Conservation (phyloP, 441 rosid genomes). For the Populus trichocarpa region DNA sequence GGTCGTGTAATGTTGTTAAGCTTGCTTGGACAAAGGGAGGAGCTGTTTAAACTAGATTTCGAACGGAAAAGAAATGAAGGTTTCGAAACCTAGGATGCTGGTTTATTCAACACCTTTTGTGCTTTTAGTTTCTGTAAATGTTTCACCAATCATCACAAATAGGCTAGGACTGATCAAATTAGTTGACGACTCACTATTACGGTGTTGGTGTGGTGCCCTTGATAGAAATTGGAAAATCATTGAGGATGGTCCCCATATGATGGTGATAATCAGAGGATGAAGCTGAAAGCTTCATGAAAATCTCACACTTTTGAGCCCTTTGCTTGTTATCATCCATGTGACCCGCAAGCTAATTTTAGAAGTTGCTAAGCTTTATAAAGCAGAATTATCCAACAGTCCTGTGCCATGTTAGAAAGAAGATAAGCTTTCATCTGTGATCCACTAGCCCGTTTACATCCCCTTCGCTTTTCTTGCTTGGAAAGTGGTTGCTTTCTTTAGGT, state of each 20-base stretch:
- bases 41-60: no score
- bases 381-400: background rate
- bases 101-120: no score
- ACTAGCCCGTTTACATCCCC: background rate
- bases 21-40: no score
- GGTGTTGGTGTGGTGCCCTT: background rate
- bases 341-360: background rate
- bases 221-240: background rate
- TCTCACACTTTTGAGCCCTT: background rate
- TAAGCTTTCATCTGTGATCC: background rate
- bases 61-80: no score
- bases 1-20: no score
- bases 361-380: background rate
- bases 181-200: background rate
- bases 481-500: background rate
- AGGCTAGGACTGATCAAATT: background rate
- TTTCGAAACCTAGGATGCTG: no score
- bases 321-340: background rate
- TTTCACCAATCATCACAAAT: background rate
- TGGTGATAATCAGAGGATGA: background rate
- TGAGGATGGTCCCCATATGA: background rate
- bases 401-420: background rate
- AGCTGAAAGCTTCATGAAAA: background rate
- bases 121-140: background rate
- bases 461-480: background rate